phyloP scores from a whole-genome alignment of 108 stramenopile species.

The Schizochytrium sp. region DNA sequence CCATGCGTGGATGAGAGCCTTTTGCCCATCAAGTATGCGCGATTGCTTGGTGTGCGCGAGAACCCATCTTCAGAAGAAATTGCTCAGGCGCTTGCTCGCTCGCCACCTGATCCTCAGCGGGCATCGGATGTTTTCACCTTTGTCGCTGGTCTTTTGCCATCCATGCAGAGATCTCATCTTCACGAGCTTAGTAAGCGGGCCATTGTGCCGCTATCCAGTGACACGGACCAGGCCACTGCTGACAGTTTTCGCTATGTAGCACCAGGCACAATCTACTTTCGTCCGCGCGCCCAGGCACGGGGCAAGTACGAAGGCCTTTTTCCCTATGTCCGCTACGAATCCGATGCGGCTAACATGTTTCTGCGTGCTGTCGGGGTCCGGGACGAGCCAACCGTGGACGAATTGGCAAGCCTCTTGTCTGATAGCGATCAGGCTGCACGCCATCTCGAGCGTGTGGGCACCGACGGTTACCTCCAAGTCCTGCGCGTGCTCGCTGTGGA shows the following conservation, averaged over 20 bases:
- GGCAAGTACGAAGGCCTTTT: constrained; percentile 10
- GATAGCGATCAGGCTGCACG: background rate
- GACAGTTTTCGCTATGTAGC: background rate
- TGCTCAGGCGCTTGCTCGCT: background rate
- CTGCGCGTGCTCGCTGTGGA: background rate
- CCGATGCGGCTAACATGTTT: background rate
- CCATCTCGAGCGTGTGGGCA: background rate
- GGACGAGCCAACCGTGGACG: background rate
- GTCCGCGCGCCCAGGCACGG: background rate
- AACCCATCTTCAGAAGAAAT: background rate
- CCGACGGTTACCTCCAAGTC: background rate
- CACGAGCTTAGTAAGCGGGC: background rate
- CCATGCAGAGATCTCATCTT: background rate
- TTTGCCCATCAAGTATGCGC: background rate
- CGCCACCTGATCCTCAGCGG: background rate
- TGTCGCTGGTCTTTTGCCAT: background rate
- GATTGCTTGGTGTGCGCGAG: background rate
- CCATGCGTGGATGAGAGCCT: background rate
- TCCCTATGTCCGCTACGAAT: background rate
- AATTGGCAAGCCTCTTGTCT: background rate
- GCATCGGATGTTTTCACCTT: background rate
- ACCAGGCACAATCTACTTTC: background rate
- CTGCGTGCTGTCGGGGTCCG: background rate
- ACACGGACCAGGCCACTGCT: background rate
- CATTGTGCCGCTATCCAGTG: background rate